Evolutionary conservation across 73 alveolate species (phyloP).

Genomic region (Paramecium caudatum): DNA sequence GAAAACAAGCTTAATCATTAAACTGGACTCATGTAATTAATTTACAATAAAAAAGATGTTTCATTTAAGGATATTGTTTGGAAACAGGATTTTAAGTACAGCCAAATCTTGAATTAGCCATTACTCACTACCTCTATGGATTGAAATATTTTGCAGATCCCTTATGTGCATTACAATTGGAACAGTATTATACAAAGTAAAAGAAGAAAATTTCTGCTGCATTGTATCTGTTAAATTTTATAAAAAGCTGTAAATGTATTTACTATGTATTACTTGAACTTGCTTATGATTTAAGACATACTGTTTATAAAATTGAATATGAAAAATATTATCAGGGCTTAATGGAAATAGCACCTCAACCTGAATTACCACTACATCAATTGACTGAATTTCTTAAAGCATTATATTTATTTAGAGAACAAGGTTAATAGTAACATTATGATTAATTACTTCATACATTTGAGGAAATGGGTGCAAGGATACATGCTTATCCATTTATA

Average conservation of each 20-base stretch:
- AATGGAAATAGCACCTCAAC: background rate
- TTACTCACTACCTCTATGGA: background rate
- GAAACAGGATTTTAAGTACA: constrained; percentile 45
- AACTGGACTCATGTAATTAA: constrained; percentile 43
- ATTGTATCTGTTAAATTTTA: background rate
- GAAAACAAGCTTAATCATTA: background rate
- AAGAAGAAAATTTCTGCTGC: background rate
- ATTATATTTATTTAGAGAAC: background rate
- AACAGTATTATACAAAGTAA: background rate
- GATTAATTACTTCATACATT: background rate
- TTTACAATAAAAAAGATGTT: background rate
- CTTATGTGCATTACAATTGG: constrained; percentile 40
- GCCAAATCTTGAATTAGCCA: constrained; percentile 3
- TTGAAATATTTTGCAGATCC: constrained; percentile 6
- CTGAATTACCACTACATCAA: background rate
- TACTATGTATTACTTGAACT: background rate
- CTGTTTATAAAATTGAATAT: background rate
- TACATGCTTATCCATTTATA: constrained; percentile 1
- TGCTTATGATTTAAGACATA: background rate
- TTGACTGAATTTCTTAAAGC: background rate
- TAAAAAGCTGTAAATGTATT: background rate
- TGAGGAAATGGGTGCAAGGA: background rate
- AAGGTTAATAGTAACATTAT: background rate
- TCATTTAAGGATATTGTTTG: constrained; percentile 58
- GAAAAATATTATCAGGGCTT: background rate